Evolutionary conservation across 2,329 filamentous ascomycete genomes (phyloP).

Genomic region (Botrytis galanthina): DNA sequence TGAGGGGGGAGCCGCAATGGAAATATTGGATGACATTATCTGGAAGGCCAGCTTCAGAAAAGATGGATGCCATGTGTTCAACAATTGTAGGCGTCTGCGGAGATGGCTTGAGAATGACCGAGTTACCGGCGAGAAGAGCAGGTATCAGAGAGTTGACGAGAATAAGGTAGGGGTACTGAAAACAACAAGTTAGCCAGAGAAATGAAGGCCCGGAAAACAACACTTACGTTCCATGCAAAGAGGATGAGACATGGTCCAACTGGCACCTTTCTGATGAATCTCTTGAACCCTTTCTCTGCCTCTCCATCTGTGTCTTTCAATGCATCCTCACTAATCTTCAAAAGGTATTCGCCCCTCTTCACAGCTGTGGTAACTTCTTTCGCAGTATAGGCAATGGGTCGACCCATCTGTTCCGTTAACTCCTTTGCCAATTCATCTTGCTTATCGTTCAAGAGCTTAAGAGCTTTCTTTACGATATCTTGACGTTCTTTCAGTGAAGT

Average conservation of each 20-base stretch:
- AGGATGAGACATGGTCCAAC: constrained; percentile 85
- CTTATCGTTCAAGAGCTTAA: constrained; percentile 66
- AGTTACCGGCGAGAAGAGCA: constrained; percentile 85
- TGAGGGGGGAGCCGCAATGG: constrained; percentile 75
- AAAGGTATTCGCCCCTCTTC: constrained; percentile 79
- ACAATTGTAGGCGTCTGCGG: constrained; percentile 92
- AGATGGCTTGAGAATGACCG: constrained; percentile 90
- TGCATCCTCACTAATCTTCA: constrained; percentile 77
- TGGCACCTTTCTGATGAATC: constrained; percentile 85
- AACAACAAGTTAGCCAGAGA: constrained; percentile 22
- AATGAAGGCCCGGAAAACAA: not conserved
- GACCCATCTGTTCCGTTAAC: constrained; percentile 91
- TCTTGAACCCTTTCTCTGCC: constrained; percentile 80
- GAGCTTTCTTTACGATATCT: constrained; percentile 74
- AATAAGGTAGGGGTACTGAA: constrained; percentile 88
- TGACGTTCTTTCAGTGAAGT: constrained; percentile 74
- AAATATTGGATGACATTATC: constrained; percentile 86
- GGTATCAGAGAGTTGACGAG: constrained; percentile 90
- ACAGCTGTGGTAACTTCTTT: constrained; percentile 84
- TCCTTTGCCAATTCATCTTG: constrained; percentile 81
- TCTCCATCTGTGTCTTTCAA: constrained; percentile 81
- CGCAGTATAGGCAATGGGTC: constrained; percentile 82
- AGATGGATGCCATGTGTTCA: constrained; percentile 76
- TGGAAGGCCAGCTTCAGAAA: constrained; percentile 77
- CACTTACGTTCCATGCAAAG: constrained; percentile 91